Conservation (phyloP, 495 filamentous ascomycete genomes). For the Symbiotaphrina buchneri region DNA sequence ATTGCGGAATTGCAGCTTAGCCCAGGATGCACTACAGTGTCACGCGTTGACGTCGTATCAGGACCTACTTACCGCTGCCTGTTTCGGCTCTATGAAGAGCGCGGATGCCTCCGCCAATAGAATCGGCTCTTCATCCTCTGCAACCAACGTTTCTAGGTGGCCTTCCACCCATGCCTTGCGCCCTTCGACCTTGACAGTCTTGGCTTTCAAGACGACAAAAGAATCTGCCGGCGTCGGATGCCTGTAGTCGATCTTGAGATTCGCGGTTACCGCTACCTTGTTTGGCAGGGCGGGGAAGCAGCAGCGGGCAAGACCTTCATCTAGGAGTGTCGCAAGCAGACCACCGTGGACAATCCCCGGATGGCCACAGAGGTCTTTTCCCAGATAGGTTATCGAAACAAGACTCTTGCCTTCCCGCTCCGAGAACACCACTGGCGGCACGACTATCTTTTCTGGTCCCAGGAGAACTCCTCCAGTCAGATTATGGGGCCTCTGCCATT, state of each 20-base stretch:
- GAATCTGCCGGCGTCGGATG: conserved; percentile 53
- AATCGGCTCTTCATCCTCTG: conserved; percentile 32
- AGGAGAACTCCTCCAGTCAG: conserved; percentile 64
- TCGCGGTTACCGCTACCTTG: conserved; percentile 77
- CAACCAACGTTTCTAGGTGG: conserved; percentile 60
- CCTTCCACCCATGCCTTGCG: conserved; percentile 94
- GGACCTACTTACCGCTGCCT: conserved; percentile 39
- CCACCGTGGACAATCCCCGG: conserved; percentile 85
- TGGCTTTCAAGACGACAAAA: conserved; percentile 58
- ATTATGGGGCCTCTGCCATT: conserved; percentile 38
- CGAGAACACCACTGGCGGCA: conserved; percentile 61
- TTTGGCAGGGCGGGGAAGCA: conserved; percentile 81
- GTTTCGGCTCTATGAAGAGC: conserved; percentile 74
- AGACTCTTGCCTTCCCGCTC: conserved; percentile 48
- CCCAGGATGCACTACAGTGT: too few relatives aligned
- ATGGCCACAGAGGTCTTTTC: conserved; percentile 69
- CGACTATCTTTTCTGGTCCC: conserved; percentile 53
- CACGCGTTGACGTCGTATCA: too few relatives aligned
- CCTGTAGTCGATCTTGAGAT: conserved; percentile 74
- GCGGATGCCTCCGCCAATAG: conserved; percentile 62
- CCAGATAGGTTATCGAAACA: conserved; percentile 59
- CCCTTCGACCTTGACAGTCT: conserved; percentile 74
- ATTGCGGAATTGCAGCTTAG: too few relatives aligned
- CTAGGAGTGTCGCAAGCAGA: conserved; percentile 71
- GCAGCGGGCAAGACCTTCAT: conserved; percentile 78